Evolutionary conservation across 2,329 filamentous ascomycete genomes (phyloP), one percentile per base, ranked within the genome.

Genomic region (Aureobasidium melanogenum): DNA sequence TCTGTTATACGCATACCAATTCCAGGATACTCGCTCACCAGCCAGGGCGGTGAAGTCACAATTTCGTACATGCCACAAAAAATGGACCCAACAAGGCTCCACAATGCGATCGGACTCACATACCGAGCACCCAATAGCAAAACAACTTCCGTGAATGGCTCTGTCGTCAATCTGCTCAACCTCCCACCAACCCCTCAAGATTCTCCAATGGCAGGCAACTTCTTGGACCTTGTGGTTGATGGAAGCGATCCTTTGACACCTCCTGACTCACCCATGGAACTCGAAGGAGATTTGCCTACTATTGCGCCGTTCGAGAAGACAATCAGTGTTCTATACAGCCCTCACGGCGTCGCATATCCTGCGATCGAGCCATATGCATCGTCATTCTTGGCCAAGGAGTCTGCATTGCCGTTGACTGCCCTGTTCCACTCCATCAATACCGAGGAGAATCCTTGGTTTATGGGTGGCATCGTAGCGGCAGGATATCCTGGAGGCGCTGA

Each of bases 81-180:
- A 67, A 72, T 77, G 51, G 85, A 88, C 67, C 67, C 85, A 4
- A 82, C 81, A 8, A 81, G 82, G 3, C 68, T 88, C 0, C 86
- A 88, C 68, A 83, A 83, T 62, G 87, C 86, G 12, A 80, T 90
- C 64, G 87, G 84, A 15, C 87, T 91, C 66, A 91, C 87, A 1
- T 91, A 90, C 69, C 81, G 82, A 19, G 81, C 86, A 22, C 84
- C 86, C 0, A 75, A 69, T 47, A 74, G 70, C 34, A 67, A 73
- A 4, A 68, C 76, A 22, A 75, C 70, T 39, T 65, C 69, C 15
- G 67, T 65, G 3, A 66, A 70, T 14, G 70, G 70, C 36, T 69
- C 69, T 44, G 71, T 73, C 38, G 65, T 76, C 55, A 72, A 73
- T 43, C 67, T 77, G 15, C 63, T 76, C 52, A 72, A 73, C 44